phyloP scores from a whole-genome alignment of 768 basidiomycete genomes.

The Pleurotus ostreatus region DNA sequence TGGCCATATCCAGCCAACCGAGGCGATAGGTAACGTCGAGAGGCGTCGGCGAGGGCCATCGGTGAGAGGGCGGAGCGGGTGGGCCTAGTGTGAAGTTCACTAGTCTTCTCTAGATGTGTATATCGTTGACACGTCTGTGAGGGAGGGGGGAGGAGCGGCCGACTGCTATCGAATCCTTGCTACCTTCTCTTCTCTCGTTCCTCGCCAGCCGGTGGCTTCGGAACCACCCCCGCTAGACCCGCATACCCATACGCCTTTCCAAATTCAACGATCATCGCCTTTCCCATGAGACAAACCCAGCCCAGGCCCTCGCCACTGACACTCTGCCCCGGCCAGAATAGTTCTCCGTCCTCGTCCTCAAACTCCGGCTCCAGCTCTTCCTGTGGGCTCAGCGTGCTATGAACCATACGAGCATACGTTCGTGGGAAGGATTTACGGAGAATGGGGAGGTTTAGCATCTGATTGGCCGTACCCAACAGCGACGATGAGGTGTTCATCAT shows the following conservation, averaged over 20 bases:
- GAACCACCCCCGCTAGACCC: conserved; percentile 69
- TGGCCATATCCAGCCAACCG: neutral
- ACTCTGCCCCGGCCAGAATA: conserved; percentile 80
- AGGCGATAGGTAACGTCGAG: neutral
- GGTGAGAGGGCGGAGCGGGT: no score
- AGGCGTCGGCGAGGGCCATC: no score
- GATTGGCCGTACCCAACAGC: conserved; percentile 48
- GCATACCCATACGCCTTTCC: conserved; percentile 72
- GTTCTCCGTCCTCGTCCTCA: conserved; percentile 81
- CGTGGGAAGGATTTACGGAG: conserved; percentile 69
- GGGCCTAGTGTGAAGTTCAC: no score
- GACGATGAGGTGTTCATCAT: conserved; percentile 37
- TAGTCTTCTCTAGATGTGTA: neutral
- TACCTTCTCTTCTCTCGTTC: conserved; percentile 11
- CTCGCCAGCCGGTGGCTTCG: conserved; percentile 49
- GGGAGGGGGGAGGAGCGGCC: neutral
- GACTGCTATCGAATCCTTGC: neutral
- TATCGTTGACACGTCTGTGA: neutral
- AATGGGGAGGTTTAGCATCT: conserved; percentile 58
- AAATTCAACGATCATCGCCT: conserved; percentile 82
- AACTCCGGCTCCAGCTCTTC: conserved; percentile 82
- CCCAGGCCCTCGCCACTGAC: conserved; percentile 75
- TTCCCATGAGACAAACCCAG: conserved; percentile 86
- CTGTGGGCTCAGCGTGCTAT: conserved; percentile 52
- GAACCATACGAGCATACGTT: conserved; percentile 71